These are phyloP conservation scores for Amaranthus hypochondriacus DNA, from an alignment of 148 eudicot species.

Conservation along the genomic window DNA sequence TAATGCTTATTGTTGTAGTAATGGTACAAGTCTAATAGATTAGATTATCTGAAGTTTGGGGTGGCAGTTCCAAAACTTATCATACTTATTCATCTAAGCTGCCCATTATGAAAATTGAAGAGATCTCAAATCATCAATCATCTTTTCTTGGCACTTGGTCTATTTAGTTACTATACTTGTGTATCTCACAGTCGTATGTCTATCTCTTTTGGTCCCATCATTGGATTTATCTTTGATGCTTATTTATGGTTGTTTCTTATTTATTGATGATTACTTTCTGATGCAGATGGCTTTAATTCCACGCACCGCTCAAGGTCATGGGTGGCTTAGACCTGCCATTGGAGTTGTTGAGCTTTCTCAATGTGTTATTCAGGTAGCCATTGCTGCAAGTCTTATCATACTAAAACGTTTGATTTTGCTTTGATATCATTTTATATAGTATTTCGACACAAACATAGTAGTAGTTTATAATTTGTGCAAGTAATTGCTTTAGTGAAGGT, in stretches of 20 bases:
- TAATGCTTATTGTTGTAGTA: too few relatives aligned
- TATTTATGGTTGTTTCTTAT: background rate
- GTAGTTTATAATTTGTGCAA: background rate
- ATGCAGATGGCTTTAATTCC: slow-evolving; percentile 86
- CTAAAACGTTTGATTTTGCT: background rate
- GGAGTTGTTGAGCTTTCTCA: slow-evolving; percentile 95
- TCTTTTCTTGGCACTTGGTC: background rate
- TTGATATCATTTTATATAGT: background rate
- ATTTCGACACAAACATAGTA: background rate
- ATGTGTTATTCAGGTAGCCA: slow-evolving; percentile 67
- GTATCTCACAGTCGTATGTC: background rate
- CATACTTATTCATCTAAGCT: background rate
- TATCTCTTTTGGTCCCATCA: background rate
- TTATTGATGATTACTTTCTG: slow-evolving; percentile 8
- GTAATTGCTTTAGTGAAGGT: background rate
- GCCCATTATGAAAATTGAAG: background rate
- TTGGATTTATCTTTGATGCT: background rate
- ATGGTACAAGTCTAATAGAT: too few relatives aligned
- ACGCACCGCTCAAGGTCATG: slow-evolving; percentile 83
- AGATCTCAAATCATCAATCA: background rate
- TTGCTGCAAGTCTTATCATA: background rate
- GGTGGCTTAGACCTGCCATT: slow-evolving; percentile 95
- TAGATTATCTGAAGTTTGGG: too few relatives aligned
- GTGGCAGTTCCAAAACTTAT: background rate
- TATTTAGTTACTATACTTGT: background rate